These are phyloP conservation scores for Graphium sp. DNA, from an alignment of 2,329 filamentous ascomycete species.

Conservation along the genomic window DNA sequence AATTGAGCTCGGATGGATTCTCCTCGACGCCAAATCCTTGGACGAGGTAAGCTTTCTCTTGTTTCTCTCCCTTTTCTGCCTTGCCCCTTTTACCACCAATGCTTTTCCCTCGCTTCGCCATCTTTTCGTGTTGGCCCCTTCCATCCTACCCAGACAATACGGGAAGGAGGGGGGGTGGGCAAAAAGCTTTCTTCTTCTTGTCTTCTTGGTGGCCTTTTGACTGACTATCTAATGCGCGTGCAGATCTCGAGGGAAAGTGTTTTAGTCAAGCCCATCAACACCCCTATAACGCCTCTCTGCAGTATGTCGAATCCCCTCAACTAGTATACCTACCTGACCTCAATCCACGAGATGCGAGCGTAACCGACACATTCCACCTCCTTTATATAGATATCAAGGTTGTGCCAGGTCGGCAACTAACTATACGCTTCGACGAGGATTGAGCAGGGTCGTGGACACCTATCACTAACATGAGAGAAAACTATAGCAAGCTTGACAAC, in stretches of 20 bases:
- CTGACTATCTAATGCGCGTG: too few relatives aligned
- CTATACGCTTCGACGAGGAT: too few relatives aligned
- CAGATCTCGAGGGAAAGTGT: slow-evolving; percentile 91
- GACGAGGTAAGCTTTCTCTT: slow-evolving; percentile 57
- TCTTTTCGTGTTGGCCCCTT: slow-evolving; percentile 4
- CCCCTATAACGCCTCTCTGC: slow-evolving; percentile 93
- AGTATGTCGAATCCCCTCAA: slow-evolving; percentile 84
- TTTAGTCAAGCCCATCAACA: slow-evolving; percentile 96
- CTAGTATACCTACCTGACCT: too few relatives aligned
- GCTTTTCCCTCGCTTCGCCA: slow-evolving; percentile 2
- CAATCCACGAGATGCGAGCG: too few relatives aligned
- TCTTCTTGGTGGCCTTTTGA: too few relatives aligned
- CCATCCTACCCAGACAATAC: slow-evolving; percentile 7
- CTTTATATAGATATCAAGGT: too few relatives aligned
- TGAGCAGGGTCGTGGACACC: too few relatives aligned
- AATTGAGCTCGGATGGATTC: slow-evolving; percentile 96
- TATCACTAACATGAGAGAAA: slow-evolving; percentile 3
- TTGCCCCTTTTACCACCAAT: background rate
- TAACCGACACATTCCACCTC: too few relatives aligned
- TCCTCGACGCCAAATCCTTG: slow-evolving; percentile 78
- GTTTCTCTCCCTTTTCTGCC: background rate
- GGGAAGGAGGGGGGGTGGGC: too few relatives aligned
- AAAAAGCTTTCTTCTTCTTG: slow-evolving; percentile 4
- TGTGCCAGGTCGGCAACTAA: too few relatives aligned
- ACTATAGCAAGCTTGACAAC: slow-evolving; percentile 79